phyloP scores from a whole-genome alignment of 148 eudicot species.

The Vaccinium macrocarpon region DNA sequence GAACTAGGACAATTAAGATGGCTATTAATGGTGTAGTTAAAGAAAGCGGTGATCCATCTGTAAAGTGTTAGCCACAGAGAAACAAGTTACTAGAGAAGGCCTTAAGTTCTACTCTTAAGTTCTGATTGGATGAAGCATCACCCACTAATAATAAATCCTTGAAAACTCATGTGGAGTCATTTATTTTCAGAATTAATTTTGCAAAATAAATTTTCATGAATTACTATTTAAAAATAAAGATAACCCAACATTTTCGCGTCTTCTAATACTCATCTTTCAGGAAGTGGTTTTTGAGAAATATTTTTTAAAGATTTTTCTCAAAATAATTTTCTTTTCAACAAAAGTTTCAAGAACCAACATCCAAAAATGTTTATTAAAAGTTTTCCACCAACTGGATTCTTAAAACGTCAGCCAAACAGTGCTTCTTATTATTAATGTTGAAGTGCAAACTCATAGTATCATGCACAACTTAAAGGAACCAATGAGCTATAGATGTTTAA shows the following conservation, averaged over 20 bases:
- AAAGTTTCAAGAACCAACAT: not conserved
- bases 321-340: not conserved
- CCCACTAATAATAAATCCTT: not conserved
- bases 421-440: not conserved
- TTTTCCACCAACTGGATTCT: not conserved
- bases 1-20: conserved; percentile 7
- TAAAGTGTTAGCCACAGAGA: not conserved
- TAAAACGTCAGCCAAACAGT: not conserved
- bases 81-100: not conserved
- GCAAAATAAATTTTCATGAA: not conserved
- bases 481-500: not conserved
- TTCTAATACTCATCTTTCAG: not conserved
- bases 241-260: not conserved
- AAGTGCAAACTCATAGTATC: not conserved
- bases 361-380: not conserved
- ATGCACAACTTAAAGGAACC: not conserved
- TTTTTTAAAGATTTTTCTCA: not conserved
- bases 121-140: not conserved
- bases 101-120: not conserved
- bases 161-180: not conserved
- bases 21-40: not conserved
- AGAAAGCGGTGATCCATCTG: not conserved
- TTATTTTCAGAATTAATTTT: not conserved
- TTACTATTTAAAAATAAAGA: not conserved
- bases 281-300: not conserved